Evolutionary conservation across 805 yeast genomes (phyloP).

Genomic region (Scheffersomyces lignosus): DNA sequence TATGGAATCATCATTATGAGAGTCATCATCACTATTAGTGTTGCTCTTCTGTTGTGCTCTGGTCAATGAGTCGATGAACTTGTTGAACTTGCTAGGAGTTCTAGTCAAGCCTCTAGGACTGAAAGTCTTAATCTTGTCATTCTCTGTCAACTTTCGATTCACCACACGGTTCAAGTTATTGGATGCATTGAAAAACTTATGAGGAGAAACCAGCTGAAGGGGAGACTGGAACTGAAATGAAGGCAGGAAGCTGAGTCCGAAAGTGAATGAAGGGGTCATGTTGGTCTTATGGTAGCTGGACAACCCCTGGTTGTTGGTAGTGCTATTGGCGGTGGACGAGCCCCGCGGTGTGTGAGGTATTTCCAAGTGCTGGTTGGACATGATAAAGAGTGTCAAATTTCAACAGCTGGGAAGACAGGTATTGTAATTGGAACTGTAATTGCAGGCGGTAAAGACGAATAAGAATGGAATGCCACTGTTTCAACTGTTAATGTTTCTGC

Average conservation of each 20-base stretch:
- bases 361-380: too few species aligned
- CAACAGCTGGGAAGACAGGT: too few species aligned
- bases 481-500: too few species aligned
- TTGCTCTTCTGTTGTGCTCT: slow-evolving; percentile 3
- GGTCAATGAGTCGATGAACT: slow-evolving; percentile 17
- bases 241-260: slow-evolving; percentile 44
- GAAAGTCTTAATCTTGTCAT: not conserved
- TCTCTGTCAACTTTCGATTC: not conserved
- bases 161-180: slow-evolving; percentile 17
- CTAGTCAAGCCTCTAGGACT: too few species aligned
- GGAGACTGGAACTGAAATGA: slow-evolving; percentile 43
- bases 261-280: slow-evolving; percentile 35
- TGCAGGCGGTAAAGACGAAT: too few species aligned
- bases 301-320: not conserved
- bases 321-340: not conserved
- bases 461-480: too few species aligned
- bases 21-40: slow-evolving; percentile 1
- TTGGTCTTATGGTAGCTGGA: slow-evolving; percentile 6
- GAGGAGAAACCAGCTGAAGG: slow-evolving; percentile 34
- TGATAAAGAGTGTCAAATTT: too few species aligned
- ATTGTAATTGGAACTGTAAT: too few species aligned
- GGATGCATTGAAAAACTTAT: slow-evolving; percentile 28
- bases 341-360: not conserved
- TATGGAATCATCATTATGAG: slow-evolving; percentile 1
- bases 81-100: slow-evolving; percentile 4